Evolutionary conservation across 768 basidiomycete species (phyloP).

Genomic region (Mrakia blollopis): DNA sequence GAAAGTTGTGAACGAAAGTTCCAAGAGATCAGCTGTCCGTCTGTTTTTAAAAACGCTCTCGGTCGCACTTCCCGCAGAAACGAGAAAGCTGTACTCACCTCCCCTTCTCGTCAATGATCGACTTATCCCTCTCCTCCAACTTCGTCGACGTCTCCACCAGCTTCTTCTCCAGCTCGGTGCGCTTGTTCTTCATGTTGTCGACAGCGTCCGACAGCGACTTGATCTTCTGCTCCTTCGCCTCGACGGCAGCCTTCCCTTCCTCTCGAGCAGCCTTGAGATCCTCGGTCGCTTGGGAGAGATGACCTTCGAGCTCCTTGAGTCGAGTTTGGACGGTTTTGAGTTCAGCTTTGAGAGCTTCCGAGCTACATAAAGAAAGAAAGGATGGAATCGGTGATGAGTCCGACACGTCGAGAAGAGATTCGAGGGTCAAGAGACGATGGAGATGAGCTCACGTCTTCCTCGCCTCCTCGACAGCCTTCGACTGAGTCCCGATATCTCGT

Average conservation of each 20-base stretch:
- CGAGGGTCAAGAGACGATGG: neutral
- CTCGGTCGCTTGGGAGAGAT: neutral
- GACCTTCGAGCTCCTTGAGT: neutral
- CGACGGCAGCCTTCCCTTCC: neutral
- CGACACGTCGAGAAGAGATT: neutral
- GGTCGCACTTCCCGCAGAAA: neutral
- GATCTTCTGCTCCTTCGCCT: neutral
- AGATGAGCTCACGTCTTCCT: neutral
- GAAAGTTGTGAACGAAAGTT: too few relatives aligned
- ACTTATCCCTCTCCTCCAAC: constrained; percentile 1
- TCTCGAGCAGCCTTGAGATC: neutral
- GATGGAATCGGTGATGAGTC: neutral
- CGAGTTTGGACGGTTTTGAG: neutral
- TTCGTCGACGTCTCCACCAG: neutral
- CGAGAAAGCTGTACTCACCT: neutral
- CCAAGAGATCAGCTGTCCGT: too few relatives aligned
- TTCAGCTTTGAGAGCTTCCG: neutral
- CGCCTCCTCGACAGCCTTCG: neutral
- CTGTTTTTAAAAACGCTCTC: too few relatives aligned
- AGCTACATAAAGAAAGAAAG: neutral
- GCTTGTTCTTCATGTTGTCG: neutral
- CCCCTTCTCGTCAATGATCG: neutral
- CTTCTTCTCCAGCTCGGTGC: neutral
- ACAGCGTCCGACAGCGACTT: neutral
- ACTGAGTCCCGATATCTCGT: neutral